A percentile compares a stretch with the other conserved stretches of the same genome.
phyloP scores from a whole-genome alignment of 116 monocot genomes.

The Thalassia testudinum region DNA sequence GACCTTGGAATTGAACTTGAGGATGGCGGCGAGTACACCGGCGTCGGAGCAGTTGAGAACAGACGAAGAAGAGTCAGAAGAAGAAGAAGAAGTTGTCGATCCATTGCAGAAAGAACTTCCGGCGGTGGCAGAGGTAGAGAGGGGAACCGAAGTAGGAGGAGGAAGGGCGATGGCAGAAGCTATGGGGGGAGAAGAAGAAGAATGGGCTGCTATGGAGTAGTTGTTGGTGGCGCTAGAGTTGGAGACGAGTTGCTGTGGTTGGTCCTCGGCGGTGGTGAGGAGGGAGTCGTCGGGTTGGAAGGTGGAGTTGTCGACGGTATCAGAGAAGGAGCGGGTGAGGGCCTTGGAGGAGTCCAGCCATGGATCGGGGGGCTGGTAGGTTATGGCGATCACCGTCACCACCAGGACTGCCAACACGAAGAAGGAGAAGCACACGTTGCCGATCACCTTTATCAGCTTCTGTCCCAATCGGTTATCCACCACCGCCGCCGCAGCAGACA shows the following conservation, averaged over 20 bases:
- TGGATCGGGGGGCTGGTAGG: constrained; percentile 77
- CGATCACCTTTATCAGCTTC: constrained; percentile 29
- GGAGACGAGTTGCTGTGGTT: constrained; percentile 15
- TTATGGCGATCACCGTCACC: constrained; percentile 72
- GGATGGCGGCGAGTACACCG: constrained; percentile 28
- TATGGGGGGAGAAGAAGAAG: neutral
- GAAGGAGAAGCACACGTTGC: constrained; percentile 61
- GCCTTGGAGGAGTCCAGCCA: constrained; percentile 47
- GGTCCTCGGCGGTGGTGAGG: constrained; percentile 19
- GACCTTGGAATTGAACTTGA: constrained; percentile 21
- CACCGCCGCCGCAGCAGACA: no score
- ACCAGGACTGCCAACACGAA: constrained; percentile 63
- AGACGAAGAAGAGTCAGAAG: neutral
- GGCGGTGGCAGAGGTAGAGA: neutral
- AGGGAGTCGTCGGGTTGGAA: constrained; percentile 14
- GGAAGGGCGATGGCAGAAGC: neutral
- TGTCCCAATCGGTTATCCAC: no score
- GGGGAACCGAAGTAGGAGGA: neutral
- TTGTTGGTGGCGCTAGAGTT: constrained; percentile 3
- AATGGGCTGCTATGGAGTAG: neutral
- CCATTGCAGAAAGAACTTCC: constrained; percentile 2
- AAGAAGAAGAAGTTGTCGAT: neutral
- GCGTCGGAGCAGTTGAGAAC: constrained; percentile 48
- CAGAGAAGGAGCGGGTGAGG: constrained; percentile 14
- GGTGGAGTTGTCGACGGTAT: constrained; percentile 15